Evolutionary conservation across 2,329 filamentous ascomycete species (phyloP).

Genomic region (Ramularia collo-cygni): DNA sequence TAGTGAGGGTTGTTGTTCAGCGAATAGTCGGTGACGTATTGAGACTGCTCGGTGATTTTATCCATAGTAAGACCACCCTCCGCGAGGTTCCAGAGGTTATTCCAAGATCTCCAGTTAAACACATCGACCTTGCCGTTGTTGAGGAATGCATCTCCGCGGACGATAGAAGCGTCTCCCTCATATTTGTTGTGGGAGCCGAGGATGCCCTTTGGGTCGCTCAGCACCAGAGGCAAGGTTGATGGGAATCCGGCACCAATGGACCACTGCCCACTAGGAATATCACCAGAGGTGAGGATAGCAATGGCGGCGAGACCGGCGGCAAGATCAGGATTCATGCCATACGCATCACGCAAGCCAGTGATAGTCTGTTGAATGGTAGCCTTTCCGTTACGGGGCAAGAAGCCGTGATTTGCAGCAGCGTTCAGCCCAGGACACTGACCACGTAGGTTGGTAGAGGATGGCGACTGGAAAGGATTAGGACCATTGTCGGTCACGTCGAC

Average conservation of each 20-base stretch:
- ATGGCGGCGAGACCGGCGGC: constrained; percentile 25
- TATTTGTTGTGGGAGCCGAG: constrained; percentile 30
- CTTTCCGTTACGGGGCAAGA: constrained; percentile 8
- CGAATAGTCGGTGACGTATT: constrained; percentile 12
- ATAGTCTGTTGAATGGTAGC: constrained; percentile 8
- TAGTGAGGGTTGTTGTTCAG: constrained; percentile 27
- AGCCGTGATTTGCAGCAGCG: constrained; percentile 24
- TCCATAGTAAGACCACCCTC: neutral
- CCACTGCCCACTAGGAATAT: constrained; percentile 15
- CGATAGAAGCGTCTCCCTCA: constrained; percentile 28
- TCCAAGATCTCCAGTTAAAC: constrained; percentile 9
- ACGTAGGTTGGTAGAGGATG: constrained; percentile 20
- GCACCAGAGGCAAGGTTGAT: constrained; percentile 7
- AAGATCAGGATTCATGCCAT: constrained; percentile 25
- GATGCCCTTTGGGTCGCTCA: constrained; percentile 22
- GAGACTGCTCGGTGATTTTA: constrained; percentile 9
- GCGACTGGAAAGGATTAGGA: constrained; percentile 23
- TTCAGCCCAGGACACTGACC: constrained; percentile 26
- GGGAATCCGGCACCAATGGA: constrained; percentile 23
- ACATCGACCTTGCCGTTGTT: constrained; percentile 17
- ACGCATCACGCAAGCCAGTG: constrained; percentile 19
- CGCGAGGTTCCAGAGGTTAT: constrained; percentile 12
- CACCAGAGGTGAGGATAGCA: constrained; percentile 20
- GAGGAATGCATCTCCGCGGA: constrained; percentile 22
- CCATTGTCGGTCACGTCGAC: constrained; percentile 20